Conservation (phyloP, 495 filamentous ascomycete genomes). For the Tuber umbilicatum region DNA sequence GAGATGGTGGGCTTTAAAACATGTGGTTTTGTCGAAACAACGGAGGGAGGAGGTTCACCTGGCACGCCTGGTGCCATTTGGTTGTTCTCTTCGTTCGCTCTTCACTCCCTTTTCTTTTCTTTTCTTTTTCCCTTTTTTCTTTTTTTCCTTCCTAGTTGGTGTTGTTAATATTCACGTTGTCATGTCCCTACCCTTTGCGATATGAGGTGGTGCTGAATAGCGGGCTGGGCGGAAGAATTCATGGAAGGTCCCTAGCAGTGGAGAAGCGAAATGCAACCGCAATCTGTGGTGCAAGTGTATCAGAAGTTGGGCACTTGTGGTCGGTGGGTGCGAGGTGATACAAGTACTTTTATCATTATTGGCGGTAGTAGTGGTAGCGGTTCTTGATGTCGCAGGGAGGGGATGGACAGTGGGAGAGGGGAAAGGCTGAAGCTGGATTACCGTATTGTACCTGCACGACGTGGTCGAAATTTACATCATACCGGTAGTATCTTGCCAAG, state of each 20-base stretch:
- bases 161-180: neutral
- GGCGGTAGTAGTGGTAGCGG: too few relatives aligned
- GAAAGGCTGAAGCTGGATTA: neutral
- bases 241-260: neutral
- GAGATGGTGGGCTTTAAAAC: neutral
- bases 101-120: neutral
- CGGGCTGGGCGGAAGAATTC: neutral
- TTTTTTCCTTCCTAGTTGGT: neutral
- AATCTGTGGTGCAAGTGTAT: neutral
- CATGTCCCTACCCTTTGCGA: neutral
- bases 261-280: neutral
- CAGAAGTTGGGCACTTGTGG: neutral
- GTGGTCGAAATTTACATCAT: constrained; percentile 4
- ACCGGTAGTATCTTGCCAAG: neutral
- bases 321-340: neutral
- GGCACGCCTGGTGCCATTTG: neutral
- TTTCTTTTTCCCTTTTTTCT: neutral
- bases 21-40: neutral
- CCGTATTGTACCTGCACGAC: constrained; percentile 1
- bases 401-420: neutral
- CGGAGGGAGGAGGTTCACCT: neutral
- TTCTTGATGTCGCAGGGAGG: neutral
- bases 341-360: too few relatives aligned
- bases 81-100: neutral
- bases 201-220: neutral